Evolutionary conservation across 768 basidiomycete species (phyloP), one percentile per base, ranked within the genome.

Genomic region (Dioszegia aurantiaca): DNA sequence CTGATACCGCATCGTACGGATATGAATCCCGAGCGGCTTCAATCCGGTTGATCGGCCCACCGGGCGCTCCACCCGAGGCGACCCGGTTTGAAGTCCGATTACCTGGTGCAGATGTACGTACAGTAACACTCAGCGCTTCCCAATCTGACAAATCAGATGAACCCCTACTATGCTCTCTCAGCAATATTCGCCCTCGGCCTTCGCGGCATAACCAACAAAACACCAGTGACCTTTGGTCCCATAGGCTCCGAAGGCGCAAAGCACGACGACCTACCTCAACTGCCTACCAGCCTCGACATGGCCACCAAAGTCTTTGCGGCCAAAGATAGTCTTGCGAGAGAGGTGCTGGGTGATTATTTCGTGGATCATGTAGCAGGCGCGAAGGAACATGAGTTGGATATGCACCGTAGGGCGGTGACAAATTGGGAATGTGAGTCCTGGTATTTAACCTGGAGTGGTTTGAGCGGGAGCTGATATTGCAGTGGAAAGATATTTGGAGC

Each of bases 281-380:
- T 98, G 17, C 88, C 93, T 1, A 81, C 81, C 40, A 87, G 87
- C 1, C 80, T 99, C 36, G 87, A 90, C 68, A 78, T 82, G 4
- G 94, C 93, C 2, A 89, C 90, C 3, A 78, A 80, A 40, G 80
- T 81, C 48, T 95, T 99, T 87, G 87, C 88, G 84, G 79, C 78
- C 28, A 78, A 82, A 3, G 83, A 80, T 14, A 92, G 90, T 67
- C 77, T 94, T 49, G 95, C 95, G 2, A 82, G 95, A 30, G 87
- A 92, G 70, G 80, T 90, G 40, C 85, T 98, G 56, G 94, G 93
- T 0, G 80, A 91, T 69, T 85, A 84, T 23, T 95, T 97, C 69
- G 89, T 98, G 1, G 89, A 98, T 16, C 95, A 99, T 73, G 94
- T 84, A 68, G 90, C 88, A 2, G 93, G 91, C 8, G 98, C 95